phyloP scores from a whole-genome alignment of 2,329 filamentous ascomycete genomes.

The Exophiala aquamarina region DNA sequence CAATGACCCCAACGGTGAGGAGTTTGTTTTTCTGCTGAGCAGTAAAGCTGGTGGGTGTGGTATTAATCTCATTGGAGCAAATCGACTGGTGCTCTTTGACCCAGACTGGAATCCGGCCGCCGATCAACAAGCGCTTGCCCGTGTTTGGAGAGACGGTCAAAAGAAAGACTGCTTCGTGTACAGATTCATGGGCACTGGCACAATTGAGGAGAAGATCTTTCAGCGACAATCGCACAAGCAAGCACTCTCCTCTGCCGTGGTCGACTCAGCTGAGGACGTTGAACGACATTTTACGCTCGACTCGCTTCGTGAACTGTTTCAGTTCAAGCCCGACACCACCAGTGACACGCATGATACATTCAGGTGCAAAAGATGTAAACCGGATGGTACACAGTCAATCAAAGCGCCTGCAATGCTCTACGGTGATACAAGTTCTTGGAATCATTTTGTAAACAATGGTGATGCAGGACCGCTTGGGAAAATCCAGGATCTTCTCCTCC shows the following conservation, averaged over 20 bases:
- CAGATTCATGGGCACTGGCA: conserved; percentile 97
- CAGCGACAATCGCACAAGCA: conserved; percentile 98
- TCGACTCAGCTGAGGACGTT: conserved; percentile 94
- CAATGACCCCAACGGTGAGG: conserved; percentile 84
- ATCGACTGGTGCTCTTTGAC: conserved; percentile 92
- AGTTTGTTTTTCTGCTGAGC: conserved; percentile 94
- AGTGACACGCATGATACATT: conserved; percentile 98
- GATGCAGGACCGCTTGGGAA: conserved; percentile 65
- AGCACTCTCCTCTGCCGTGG: conserved; percentile 90
- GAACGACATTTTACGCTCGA: conserved; percentile 95
- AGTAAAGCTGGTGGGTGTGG: conserved; percentile 97
- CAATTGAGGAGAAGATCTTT: conserved; percentile 99
- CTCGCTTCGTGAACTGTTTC: conserved; percentile 87
- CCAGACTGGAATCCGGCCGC: conserved; percentile 98
- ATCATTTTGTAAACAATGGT: conserved; percentile 84
- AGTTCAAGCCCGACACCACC: conserved; percentile 79
- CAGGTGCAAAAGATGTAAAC: conserved; percentile 93
- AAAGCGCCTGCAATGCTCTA: conserved; percentile 96
- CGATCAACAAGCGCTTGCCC: conserved; percentile 92
- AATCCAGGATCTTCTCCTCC: conserved; percentile 87
- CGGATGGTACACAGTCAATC: conserved; percentile 80
- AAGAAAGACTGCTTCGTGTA: conserved; percentile 99
- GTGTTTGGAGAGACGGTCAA: conserved; percentile 98
- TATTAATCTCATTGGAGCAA: conserved; percentile 91
- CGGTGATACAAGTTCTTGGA: conserved; percentile 98